A percentile compares a stretch with the other conserved stretches of the same genome.
Evolutionary conservation across 345 rosid species (phyloP).

Genomic region (Physaria fendleri): DNA sequence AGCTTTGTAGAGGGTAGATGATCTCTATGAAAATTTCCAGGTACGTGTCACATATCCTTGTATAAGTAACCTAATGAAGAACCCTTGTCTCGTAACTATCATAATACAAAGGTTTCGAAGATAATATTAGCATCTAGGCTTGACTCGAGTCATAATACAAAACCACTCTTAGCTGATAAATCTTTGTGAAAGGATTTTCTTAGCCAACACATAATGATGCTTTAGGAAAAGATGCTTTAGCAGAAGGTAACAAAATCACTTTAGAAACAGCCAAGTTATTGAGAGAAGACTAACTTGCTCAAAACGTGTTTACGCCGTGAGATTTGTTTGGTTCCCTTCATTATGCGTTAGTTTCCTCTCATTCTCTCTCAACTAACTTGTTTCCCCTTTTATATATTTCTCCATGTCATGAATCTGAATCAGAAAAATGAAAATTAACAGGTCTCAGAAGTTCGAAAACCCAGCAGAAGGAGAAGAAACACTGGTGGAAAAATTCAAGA

Average conservation of each 20-base stretch:
- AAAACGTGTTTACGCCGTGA: constrained; percentile 99
- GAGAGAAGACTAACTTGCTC: constrained; percentile 99
- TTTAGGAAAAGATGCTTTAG: constrained; percentile 98
- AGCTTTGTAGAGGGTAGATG: constrained; percentile 99
- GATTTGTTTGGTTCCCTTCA: constrained; percentile 19
- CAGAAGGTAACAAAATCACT: constrained; percentile 92
- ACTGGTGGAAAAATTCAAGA: constrained; percentile 74
- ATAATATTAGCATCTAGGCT: not conserved
- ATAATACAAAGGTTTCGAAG: not conserved
- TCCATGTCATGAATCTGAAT: not conserved
- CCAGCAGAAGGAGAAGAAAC: constrained; percentile 96
- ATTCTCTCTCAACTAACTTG: not conserved
- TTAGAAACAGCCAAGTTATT: constrained; percentile 96
- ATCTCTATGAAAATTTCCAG: constrained; percentile 97
- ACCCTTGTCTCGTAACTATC: not conserved
- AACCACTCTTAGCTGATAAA: not conserved
- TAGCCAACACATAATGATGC: constrained; percentile 44
- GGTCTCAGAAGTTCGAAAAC: constrained; percentile 97
- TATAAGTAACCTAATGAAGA: not conserved
- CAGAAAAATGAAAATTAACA: constrained; percentile 34
- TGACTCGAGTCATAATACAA: not conserved
- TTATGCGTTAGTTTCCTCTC: not conserved
- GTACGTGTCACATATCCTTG: constrained; percentile 32
- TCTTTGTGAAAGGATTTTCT: not conserved
- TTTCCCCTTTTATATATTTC: not conserved